A percentile compares a stretch with the other conserved stretches of the same genome.
Evolutionary conservation across 2,329 filamentous ascomycete species (phyloP).

Genomic region (Rugonectria rugulosa): DNA sequence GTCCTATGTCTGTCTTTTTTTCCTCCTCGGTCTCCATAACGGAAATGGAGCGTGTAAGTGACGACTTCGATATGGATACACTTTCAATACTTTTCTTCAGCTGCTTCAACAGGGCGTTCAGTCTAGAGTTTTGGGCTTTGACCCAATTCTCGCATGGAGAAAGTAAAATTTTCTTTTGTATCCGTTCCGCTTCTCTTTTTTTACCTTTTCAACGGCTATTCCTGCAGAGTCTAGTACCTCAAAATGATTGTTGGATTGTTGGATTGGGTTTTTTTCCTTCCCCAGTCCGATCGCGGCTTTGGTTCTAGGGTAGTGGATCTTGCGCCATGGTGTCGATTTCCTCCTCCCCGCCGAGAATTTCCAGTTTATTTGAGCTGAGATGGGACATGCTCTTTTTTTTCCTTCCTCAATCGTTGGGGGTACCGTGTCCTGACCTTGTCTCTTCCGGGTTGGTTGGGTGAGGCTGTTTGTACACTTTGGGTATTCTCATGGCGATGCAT

Average conservation of each 20-base stretch:
- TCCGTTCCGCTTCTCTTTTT: no score
- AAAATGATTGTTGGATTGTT: no score
- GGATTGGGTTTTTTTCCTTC: no score
- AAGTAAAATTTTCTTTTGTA: no score
- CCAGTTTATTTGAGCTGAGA: not conserved
- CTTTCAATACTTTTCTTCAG: not conserved
- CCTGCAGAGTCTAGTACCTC: no score
- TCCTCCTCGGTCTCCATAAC: not conserved
- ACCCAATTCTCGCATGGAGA: not conserved
- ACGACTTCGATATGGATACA: not conserved
- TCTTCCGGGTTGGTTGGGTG: constrained; percentile 9
- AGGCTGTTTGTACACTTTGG: constrained; percentile 7
- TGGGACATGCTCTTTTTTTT: not conserved
- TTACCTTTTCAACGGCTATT: no score
- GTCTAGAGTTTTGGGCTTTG: not conserved
- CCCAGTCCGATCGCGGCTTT: no score
- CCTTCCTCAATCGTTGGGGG: not conserved
- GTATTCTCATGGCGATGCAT: not conserved
- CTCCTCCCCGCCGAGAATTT: no score
- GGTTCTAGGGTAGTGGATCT: no score
- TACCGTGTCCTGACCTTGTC: constrained; percentile 1
- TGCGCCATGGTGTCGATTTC: no score
- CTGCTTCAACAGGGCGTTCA: not conserved
- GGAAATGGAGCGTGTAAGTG: not conserved
- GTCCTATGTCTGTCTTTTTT: not conserved